Evolutionary conservation across 768 basidiomycete species (phyloP), one percentile per base, ranked within the genome.

Genomic region (Hericium coralloides): DNA sequence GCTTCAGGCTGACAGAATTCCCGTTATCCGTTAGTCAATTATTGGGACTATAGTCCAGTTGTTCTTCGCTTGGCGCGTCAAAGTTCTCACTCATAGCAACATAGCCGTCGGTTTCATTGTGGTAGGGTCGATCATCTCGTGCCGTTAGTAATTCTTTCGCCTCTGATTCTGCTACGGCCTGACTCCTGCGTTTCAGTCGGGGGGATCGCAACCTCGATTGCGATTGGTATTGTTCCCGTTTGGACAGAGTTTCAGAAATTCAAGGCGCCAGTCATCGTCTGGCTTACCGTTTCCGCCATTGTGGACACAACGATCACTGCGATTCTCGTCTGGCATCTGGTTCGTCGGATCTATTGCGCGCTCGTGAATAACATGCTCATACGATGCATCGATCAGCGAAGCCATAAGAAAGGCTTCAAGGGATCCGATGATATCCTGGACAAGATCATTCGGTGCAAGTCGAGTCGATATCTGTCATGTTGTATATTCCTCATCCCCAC

Each of bases 121-220:
- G 26, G 50, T 58, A 4, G 50, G 55, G 15, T 20, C 60, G 5
- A 43, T 55, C 14, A 25, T 55, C 9, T 51, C 55, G 15, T 48
- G 55, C 31, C 52, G 60, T 60, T 17, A 26, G 60, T 45, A 7
- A 25, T n/a, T 18, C 39, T 22, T 18, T 38, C 15, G 18, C 9
- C 38, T 20, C 43, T 12, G 20, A 38, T 52, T n/a, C 22, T 37
- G 8, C 31, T 9, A 31, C 10, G 10, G 31, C 7, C 53, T 37
- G 7, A 22, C n/a, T 8, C 10, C 18, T 15, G 49, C 49, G 5
- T 38, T 4, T 31, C 22, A 65, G 64, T 61, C 14, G 62, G 62
- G 12, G 62, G 57, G 17, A 49, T 65, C n/a, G 64, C 56, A 8
- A 58, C 62, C 1, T 57, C 60, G 12, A 61, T 65, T 36, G 60